Evolutionary conservation across 805 yeast species (phyloP).

Genomic region (Sungouiozyma intestinalis): DNA sequence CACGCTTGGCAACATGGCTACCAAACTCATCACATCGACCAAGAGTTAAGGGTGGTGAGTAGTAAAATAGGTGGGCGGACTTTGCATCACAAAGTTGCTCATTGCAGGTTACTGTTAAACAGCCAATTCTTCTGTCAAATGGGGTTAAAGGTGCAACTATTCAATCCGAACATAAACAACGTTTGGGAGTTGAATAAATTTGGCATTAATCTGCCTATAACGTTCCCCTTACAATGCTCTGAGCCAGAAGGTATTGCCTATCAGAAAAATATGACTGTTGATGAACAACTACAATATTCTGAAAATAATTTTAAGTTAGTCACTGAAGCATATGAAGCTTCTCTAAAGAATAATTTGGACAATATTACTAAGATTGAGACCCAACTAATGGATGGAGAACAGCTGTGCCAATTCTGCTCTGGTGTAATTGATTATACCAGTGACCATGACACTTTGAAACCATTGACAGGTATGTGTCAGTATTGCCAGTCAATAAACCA

Average conservation of each 20-base stretch:
- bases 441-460: slow-evolving; percentile 19
- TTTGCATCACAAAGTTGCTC: slow-evolving; percentile 39
- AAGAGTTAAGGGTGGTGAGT: slow-evolving; percentile 29
- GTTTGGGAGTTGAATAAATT: slow-evolving; percentile 21
- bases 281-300: slow-evolving; percentile 10
- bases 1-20: slow-evolving; percentile 76
- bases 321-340: slow-evolving; percentile 15
- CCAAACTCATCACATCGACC: slow-evolving; percentile 47
- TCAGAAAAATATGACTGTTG: slow-evolving; percentile 7
- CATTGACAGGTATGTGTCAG: slow-evolving; percentile 30
- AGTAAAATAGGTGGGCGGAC: slow-evolving; percentile 31
- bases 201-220: slow-evolving; percentile 2
- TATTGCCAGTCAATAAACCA: slow-evolving; percentile 30
- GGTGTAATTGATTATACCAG: slow-evolving; percentile 29
- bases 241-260: slow-evolving; percentile 5
- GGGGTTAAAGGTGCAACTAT: slow-evolving; percentile 39
- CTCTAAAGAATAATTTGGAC: slow-evolving; percentile 7
- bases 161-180: slow-evolving; percentile 23
- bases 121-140: slow-evolving; percentile 36
- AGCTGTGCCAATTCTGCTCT: slow-evolving; percentile 28
- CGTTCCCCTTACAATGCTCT: neutral
- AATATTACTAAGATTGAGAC: slow-evolving; percentile 12
- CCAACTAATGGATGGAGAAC: slow-evolving; percentile 14
- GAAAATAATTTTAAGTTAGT: slow-evolving; percentile 21
- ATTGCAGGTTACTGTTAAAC: slow-evolving; percentile 35